A percentile compares a stretch with the other conserved stretches of the same genome.
These are phyloP conservation scores for Ruellia speciosa DNA, from an alignment of 305 asterid genomes.

Conservation along the genomic window DNA sequence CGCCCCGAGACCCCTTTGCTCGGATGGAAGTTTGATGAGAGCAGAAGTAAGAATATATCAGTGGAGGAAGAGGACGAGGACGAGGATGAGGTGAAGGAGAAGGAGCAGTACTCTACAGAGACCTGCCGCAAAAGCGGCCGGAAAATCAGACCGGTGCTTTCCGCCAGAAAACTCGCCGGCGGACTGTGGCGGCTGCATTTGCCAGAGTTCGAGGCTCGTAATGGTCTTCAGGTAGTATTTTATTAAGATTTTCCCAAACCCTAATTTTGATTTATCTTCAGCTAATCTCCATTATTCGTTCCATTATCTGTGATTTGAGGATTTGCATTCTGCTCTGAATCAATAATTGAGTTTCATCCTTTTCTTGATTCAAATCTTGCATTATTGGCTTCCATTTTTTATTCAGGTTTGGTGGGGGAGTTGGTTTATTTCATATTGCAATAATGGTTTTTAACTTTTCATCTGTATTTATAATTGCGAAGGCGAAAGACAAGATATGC, in stretches of 20 bases:
- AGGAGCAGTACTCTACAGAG: constrained; percentile 29
- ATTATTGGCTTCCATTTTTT: neutral
- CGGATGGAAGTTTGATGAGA: constrained; percentile 70
- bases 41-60: constrained; percentile 24
- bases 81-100: too few species aligned
- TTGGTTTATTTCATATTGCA: neutral
- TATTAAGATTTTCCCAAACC: neutral
- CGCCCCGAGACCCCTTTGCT: constrained; percentile 78
- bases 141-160: constrained; percentile 31
- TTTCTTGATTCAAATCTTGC: neutral
- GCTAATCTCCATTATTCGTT: neutral
- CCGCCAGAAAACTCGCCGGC: constrained; percentile 75
- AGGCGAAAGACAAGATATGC: neutral
- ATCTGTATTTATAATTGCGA: neutral
- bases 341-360: neutral
- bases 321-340: neutral
- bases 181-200: constrained; percentile 62
- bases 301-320: neutral
- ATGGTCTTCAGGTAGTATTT: constrained; percentile 47
- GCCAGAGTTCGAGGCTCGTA: constrained; percentile 40
- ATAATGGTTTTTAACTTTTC: neutral
- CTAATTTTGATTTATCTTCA: neutral
- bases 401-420: neutral
- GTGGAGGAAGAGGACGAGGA: constrained; percentile 19
- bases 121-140: constrained; percentile 35